Evolutionary conservation across 352 stramenopile genomes (phyloP), one percentile per base, ranked within the genome.

Genomic region (Globisporangium canariense): DNA sequence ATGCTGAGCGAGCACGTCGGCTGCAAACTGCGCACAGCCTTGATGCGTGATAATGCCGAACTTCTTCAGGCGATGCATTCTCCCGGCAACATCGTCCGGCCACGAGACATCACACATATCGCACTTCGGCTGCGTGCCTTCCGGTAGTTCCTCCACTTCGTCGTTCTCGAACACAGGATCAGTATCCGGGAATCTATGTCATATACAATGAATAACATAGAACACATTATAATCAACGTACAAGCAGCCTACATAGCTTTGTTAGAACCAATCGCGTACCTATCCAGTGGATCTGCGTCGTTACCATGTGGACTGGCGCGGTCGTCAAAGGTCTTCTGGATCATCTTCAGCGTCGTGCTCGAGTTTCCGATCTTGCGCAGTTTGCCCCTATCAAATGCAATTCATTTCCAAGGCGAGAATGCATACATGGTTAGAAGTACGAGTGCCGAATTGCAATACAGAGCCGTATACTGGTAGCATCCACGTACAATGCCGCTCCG

Each of bases 51-150:
- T 54, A 56, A 91, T 77, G 5, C 73, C 78, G 2, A 81, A 58
- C 32, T 73, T 75, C 36, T 65, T 78, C 59, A 86, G 73, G 11
- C 71, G 71, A 50, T 77, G 83, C 85, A 94, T 91, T 40, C 62
- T 79, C 1, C 69, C 67, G 0, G 71, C 72, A 2, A 70, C 77
- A 34, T 89, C 83, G 30, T 92, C 85, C 8, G 85, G 85, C 85
- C 85, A 94, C 9, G 85, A 94, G 2, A 94, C 85, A 41, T 92
- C 85, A 32, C 85, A 94, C 70, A 92, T 83, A 57, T 94, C 85
- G 62, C 85, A 94, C 49, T 81, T 82, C 22, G 20, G 51, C 60
- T 32, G 70, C 4, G 64, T 69, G 11, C 36, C 40, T 11, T 60
- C 62, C 3, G 67, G 69, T 4, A 90, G 72, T n/a, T 89, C 80